These are phyloP conservation scores for Paraurostyla sp. DNA, from an alignment of 73 alveolate genomes.

Conservation along the genomic window DNA sequence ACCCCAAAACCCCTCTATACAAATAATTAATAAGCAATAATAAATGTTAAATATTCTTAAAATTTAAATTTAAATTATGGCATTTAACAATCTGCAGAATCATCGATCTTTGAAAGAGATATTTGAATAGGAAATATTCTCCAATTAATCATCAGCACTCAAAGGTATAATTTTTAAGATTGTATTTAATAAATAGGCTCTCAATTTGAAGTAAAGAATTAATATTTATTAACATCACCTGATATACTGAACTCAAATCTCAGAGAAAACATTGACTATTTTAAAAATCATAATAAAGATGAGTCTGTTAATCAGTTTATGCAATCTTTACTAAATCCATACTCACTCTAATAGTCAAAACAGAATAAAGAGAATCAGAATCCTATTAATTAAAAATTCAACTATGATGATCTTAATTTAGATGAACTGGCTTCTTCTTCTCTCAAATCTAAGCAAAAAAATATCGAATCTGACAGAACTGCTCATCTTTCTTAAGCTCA, in stretches of 20 bases:
- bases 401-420: too few relatives aligned
- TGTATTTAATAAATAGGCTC: not conserved
- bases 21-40: too few relatives aligned
- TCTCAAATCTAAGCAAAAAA: too few relatives aligned
- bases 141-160: constrained; percentile 36
- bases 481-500: too few relatives aligned
- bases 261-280: not conserved
- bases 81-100: not conserved
- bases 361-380: not conserved
- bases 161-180: constrained; percentile 12
- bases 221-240: constrained; percentile 32
- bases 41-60: too few relatives aligned
- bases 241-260: not conserved
- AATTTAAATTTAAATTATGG: not conserved
- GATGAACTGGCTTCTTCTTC: too few relatives aligned
- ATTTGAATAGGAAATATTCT: constrained; percentile 45
- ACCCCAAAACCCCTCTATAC: too few relatives aligned
- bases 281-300: not conserved
- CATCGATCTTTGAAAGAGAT: constrained; percentile 30
- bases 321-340: constrained; percentile 11
- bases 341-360: not conserved
- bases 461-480: too few relatives aligned
- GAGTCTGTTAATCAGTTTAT: constrained; percentile 31
- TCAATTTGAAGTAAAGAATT: not conserved
- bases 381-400: not conserved